Conservation (phyloP, 495 filamentous ascomycete species). For the Darksidea phi region DNA sequence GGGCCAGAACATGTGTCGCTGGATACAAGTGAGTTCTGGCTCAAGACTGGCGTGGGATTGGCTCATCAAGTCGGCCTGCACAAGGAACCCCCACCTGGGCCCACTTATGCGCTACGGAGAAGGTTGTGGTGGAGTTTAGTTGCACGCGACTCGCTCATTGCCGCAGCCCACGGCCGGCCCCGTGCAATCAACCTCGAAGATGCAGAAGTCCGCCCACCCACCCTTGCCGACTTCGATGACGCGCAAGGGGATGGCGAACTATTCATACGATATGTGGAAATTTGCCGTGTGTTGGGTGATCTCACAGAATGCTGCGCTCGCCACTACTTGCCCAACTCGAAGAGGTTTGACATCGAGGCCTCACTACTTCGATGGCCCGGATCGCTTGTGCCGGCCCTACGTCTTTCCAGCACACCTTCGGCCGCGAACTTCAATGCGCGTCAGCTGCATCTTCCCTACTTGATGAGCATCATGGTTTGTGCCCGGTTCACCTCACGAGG, state of each 20-base stretch:
- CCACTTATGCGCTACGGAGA: constrained; percentile 24
- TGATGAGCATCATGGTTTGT: no score
- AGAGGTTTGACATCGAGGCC: no score
- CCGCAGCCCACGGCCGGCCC: constrained; percentile 34
- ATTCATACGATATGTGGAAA: constrained; percentile 28
- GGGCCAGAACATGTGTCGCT: constrained; percentile 32
- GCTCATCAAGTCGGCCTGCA: constrained; percentile 36
- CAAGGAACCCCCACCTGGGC: constrained; percentile 18
- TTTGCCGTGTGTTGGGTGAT: constrained; percentile 33
- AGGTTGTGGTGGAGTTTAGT: constrained; percentile 34
- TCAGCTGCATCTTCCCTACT: no score
- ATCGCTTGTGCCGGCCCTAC: no score
- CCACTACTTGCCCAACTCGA: no score
- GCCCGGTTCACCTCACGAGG: no score
- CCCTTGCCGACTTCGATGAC: constrained; percentile 31
- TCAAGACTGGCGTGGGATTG: constrained; percentile 24
- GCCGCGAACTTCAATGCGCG: no score
- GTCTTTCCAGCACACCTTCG: no score
- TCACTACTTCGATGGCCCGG: no score
- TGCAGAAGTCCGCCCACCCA: constrained; percentile 24
- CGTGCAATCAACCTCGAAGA: constrained; percentile 30
- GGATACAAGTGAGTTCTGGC: constrained; percentile 36
- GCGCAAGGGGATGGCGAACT: constrained; percentile 13
- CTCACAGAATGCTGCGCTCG: no score
- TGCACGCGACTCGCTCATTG: constrained; percentile 34